These are phyloP conservation scores for Xylaria flabelliformis DNA, from an alignment of 495 filamentous ascomycete species.

Conservation along the genomic window DNA sequence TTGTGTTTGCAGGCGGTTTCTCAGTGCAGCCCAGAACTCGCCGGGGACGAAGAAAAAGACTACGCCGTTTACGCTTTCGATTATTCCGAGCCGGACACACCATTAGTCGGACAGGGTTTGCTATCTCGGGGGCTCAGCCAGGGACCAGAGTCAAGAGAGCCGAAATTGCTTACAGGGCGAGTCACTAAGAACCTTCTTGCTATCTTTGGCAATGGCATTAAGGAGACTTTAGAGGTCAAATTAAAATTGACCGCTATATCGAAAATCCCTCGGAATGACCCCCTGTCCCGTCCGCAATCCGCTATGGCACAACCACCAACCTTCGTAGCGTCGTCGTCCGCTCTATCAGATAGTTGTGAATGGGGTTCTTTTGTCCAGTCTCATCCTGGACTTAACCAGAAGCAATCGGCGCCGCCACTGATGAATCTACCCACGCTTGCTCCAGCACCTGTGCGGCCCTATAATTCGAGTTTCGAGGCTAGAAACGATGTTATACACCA, in stretches of 20 bases:
- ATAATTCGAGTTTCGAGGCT: constrained; percentile 30
- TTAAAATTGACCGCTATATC: constrained; percentile 84
- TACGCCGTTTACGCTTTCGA: constrained; percentile 97
- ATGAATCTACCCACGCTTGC: constrained; percentile 24
- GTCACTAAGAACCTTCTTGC: constrained; percentile 85
- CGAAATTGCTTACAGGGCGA: constrained; percentile 85
- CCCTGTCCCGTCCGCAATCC: constrained; percentile 51
- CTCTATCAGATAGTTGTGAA: constrained; percentile 49
- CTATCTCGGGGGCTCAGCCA: constrained; percentile 79
- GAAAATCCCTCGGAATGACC: constrained; percentile 66
- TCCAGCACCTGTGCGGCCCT: constrained; percentile 35
- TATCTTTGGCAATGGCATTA: constrained; percentile 80
- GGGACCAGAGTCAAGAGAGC: constrained; percentile 60
- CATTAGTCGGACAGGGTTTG: constrained; percentile 95
- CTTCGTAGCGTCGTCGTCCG: constrained; percentile 33
- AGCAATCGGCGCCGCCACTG: constrained; percentile 17
- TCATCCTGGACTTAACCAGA: constrained; percentile 45
- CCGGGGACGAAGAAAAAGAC: constrained; percentile 83
- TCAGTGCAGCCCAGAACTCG: constrained; percentile 79
- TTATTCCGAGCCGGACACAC: constrained; percentile 91
- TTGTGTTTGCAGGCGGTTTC: constrained; percentile 88
- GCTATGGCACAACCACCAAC: constrained; percentile 31
- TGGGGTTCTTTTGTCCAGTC: constrained; percentile 58
- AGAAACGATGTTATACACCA: constrained; percentile 19
- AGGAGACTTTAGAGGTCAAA: constrained; percentile 94